phyloP scores from a whole-genome alignment of 495 filamentous ascomycete genomes.

The Xylaria scruposa region DNA sequence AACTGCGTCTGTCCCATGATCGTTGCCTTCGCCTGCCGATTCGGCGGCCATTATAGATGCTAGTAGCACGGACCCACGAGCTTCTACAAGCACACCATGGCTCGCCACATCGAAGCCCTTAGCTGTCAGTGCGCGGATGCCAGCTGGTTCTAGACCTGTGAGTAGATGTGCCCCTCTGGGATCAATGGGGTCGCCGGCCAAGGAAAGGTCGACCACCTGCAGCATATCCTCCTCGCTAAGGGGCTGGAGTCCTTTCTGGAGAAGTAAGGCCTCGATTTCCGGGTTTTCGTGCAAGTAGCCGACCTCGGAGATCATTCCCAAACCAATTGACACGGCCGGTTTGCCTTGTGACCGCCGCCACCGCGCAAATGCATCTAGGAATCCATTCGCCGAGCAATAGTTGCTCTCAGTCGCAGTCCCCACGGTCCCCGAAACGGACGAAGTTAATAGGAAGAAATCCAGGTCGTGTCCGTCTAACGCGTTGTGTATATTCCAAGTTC shows the following conservation, averaged over 20 bases:
- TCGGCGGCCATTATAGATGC: no score
- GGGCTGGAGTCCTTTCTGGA: conserved; percentile 38
- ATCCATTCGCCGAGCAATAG: conserved; percentile 46
- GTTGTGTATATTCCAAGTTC: conserved; percentile 44
- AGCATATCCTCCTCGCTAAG: conserved; percentile 47
- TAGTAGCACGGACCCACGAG: no score
- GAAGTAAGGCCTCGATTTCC: conserved; percentile 36
- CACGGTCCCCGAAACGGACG: conserved; percentile 36
- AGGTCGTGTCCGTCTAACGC: conserved; percentile 31
- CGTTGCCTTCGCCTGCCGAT: no score
- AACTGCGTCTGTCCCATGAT: no score
- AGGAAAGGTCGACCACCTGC: conserved; percentile 41
- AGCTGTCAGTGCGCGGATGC: no score
- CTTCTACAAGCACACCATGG: no score
- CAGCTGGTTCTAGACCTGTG: no score
- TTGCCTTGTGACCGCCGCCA: conserved; percentile 40
- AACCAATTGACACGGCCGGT: conserved; percentile 27
- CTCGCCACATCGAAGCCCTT: no score
- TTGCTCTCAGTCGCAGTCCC: conserved; percentile 45
- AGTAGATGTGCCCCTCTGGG: no score
- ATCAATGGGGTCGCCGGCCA: neutral
- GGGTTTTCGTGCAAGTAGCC: conserved; percentile 42
- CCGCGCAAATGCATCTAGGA: conserved; percentile 45
- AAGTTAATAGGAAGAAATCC: conserved; percentile 49
- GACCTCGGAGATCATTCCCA: conserved; percentile 37